Percentiles rank a stretch among this genome's conserved stretches.
phyloP scores from a whole-genome alignment of 495 filamentous ascomycete species.

The Sordaria brevicollis region DNA sequence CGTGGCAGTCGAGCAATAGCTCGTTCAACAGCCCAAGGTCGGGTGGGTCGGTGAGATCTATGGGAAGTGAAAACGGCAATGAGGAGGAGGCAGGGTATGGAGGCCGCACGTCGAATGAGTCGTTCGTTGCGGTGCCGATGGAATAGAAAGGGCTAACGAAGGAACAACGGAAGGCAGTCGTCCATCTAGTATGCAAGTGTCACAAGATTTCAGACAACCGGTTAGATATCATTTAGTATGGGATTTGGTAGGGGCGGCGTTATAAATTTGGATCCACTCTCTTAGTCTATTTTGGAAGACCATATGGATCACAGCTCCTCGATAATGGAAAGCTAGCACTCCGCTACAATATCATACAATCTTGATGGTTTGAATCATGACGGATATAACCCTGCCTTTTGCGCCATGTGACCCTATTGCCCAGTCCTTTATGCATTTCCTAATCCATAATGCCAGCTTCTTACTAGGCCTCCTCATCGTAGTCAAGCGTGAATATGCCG shows the following conservation, averaged over 20 bases:
- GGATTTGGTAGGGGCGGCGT: neutral
- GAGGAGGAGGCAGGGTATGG: constrained; percentile 8
- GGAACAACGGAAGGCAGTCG: constrained; percentile 1
- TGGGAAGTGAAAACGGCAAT: constrained; percentile 12
- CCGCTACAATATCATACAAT: neutral
- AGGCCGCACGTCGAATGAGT: constrained; percentile 5
- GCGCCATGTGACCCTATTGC: neutral
- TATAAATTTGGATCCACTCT: neutral
- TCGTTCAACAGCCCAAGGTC: constrained; percentile 16
- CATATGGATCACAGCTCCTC: neutral
- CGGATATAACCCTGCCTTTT: neutral
- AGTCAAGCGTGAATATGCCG: neutral
- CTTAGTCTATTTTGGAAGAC: neutral
- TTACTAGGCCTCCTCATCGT: neutral
- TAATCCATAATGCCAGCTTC: neutral
- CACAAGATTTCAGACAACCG: neutral
- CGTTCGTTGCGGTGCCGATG: constrained; percentile 19
- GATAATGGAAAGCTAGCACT: neutral
- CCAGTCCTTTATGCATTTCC: neutral
- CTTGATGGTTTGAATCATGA: neutral
- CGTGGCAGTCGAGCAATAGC: constrained; percentile 24
- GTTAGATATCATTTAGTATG: neutral
- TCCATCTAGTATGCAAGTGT: neutral
- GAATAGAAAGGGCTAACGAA: constrained; percentile 29
- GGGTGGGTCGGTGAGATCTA: neutral